Conservation (phyloP, 1,139 yeast genomes). For the Debaryomyces robertsiae region DNA sequence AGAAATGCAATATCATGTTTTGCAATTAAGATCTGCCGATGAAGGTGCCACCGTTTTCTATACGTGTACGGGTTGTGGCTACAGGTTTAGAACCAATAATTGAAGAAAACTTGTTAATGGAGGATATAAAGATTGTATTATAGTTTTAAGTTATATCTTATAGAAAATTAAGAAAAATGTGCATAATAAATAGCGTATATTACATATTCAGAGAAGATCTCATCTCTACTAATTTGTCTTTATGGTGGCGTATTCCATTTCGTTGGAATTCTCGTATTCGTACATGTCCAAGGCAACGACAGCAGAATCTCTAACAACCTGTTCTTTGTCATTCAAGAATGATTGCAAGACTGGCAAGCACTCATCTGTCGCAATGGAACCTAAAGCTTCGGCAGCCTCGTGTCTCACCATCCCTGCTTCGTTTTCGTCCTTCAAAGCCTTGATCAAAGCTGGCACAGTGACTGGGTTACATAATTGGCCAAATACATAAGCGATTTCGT, state of each 20-base stretch:
- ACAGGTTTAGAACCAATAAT: slow-evolving; percentile 91
- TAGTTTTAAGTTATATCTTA: slow-evolving; percentile 13
- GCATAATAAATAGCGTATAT: slow-evolving; percentile 6
- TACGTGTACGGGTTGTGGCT: slow-evolving; percentile 91
- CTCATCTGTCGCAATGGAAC: slow-evolving; percentile 96
- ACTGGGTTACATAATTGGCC: slow-evolving; percentile 96
- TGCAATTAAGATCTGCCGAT: slow-evolving; percentile 96
- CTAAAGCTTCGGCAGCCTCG: slow-evolving; percentile 99
- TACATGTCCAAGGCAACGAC: slow-evolving; percentile 97
- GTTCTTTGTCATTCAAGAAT: slow-evolving; percentile 78
- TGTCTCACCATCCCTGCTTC: slow-evolving; percentile 99
- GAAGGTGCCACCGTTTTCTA: slow-evolving; percentile 97
- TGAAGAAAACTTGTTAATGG: slow-evolving; percentile 22
- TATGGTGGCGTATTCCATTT: slow-evolving; percentile 72
- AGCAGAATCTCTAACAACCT: slow-evolving; percentile 94
- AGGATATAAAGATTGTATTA: slow-evolving; percentile 7
- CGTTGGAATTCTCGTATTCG: slow-evolving; percentile 87
- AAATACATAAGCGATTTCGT: slow-evolving; percentile 96
- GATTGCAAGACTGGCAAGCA: slow-evolving; percentile 84
- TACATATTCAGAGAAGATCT: slow-evolving; percentile 2
- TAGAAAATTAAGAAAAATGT: slow-evolving; percentile 8
- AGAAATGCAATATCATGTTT: slow-evolving; percentile 96
- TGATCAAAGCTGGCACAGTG: slow-evolving; percentile 83
- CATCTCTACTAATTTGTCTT: slow-evolving; percentile 16
- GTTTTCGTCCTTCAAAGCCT: slow-evolving; percentile 69